Base-by-base conservation (phyloP, 2,329 filamentous ascomycete genomes). In the Fusarium succisae region DNA sequence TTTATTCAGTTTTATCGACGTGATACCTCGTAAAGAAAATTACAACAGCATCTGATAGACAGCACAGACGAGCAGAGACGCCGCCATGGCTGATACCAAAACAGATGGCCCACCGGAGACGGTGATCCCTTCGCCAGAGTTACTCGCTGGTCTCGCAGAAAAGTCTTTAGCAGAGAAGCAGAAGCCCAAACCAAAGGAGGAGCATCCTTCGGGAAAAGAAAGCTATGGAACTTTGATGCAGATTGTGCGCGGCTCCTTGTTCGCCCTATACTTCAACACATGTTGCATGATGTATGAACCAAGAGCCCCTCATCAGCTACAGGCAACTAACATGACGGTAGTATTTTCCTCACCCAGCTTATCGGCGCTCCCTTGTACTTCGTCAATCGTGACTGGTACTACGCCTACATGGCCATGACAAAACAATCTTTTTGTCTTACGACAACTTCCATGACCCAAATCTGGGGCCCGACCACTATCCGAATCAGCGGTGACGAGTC, bases 381-480 rank as follows among this genome's bases (percentile, higher is more conserved):
- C 70, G 85, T 94, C 78, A 92, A 94, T 80, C 90, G 90, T 66
- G 91, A 94, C 51, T 89, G 93, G 79, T 97, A 94, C 85, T 93
- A 97, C 82, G 89, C 91, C 71, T 97, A 94, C 84, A 97, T 97
- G 90, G 91, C 94, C 45, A 89, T 94, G 81, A 96, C 94, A 17
- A 97, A 97, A 82, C 90, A 94, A 79, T 93, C 90, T 4, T 97
- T 97, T 81, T 93, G 93, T 43, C 87, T 97, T 22, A 84, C 94
- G 50, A 91, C 92, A 72, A 95, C 92, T 26, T 92, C 92, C 50
- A 91, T 96, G 86, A 97, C 94, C 20, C 91, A 96, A 78, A 93
- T 93, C 86, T 97, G 94, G 92, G 92, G 93, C n/a, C 93, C 94
- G 8, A 96, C 94, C 1, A 88, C 91, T 9, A 92, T 97, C 63